Evolutionary conservation across 352 stramenopile genomes (phyloP), one percentile per base, ranked within the genome.

Genomic region (Phytophthora multivora): DNA sequence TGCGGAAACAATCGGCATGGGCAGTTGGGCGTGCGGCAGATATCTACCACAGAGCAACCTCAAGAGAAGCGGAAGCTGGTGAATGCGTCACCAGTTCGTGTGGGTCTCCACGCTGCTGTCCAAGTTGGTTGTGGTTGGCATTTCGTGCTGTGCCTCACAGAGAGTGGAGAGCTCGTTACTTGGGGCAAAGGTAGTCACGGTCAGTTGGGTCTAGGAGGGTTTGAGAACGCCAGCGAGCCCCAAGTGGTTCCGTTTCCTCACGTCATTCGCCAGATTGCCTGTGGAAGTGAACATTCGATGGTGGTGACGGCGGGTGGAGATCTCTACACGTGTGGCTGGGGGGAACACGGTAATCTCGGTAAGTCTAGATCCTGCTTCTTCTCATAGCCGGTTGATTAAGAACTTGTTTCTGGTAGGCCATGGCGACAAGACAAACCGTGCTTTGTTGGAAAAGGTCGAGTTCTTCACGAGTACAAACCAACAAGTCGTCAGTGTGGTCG

Each of bases 281-380:
- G 86, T 54, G 86, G 86, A 1, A 93, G 84, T 15, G 86, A 95
- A 40, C 84, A 95, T 55, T 55, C 74, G 0, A 72, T 95, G 47
- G 75, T 91, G 0, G 63, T 83, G 31, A 88, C 75, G 11, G 48
- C 58, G 9, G 49, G 30, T 26, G 83, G 84, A 12, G 66, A 80
- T n/a, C 51, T 95, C 5, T 93, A 86, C 51, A 87, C 84, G 2
- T 91, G 84, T 51, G 86, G 86, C 3, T 95, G 86, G 86, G 83
- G 83, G 35, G 86, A 95, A 56, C 86, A 95, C 53, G 86, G 86
- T 38, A 95, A 95, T 39, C 72, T 95, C 0, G 86, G 86, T 93
- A 70, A 15, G 71, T 76, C 28, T 31, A 13, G 8, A 33, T 4
- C 11, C 1, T 33, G 28, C 28, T 12, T 33, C 28, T 33, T 9